Evolutionary conservation across 177 flowering plant species (phyloP).

Genomic region (Vitis hybrid): DNA sequence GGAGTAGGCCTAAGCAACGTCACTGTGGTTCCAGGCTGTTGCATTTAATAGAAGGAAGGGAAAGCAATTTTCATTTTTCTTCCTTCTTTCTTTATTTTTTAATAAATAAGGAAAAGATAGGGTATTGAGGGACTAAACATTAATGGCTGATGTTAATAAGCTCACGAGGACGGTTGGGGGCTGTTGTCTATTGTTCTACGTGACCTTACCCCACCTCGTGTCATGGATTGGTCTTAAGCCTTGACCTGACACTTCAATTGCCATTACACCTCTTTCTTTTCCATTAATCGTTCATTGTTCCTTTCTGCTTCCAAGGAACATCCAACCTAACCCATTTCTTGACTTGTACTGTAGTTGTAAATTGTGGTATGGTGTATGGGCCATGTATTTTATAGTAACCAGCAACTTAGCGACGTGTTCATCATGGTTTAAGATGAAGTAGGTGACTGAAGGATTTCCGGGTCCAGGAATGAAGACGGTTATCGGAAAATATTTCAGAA

Average conservation of each 20-base stretch:
- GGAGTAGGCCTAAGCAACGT: background rate
- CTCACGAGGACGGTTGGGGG: conserved; percentile 19
- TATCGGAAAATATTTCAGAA: too few relatives aligned
- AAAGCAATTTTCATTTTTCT: background rate
- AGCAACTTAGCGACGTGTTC: background rate
- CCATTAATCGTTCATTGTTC: too few relatives aligned
- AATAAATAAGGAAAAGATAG: background rate
- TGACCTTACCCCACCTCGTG: background rate
- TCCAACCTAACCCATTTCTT: background rate
- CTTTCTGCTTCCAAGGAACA: too few relatives aligned
- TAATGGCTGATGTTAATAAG: conserved; percentile 17
- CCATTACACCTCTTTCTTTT: too few relatives aligned
- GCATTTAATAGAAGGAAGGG: conserved; percentile 19
- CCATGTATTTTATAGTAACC: background rate
- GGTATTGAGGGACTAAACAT: conserved; percentile 13
- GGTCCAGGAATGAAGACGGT: background rate
- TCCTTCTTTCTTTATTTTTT: too few relatives aligned
- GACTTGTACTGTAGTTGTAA: background rate
- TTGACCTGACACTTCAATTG: too few relatives aligned
- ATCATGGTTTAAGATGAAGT: background rate
- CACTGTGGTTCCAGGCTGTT: conserved; percentile 17
- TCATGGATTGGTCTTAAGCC: background rate
- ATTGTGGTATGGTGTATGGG: background rate
- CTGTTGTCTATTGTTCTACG: background rate
- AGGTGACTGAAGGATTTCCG: background rate